Evolutionary conservation across 805 yeast genomes (phyloP).

Genomic region (Hanseniaspora singularis): DNA sequence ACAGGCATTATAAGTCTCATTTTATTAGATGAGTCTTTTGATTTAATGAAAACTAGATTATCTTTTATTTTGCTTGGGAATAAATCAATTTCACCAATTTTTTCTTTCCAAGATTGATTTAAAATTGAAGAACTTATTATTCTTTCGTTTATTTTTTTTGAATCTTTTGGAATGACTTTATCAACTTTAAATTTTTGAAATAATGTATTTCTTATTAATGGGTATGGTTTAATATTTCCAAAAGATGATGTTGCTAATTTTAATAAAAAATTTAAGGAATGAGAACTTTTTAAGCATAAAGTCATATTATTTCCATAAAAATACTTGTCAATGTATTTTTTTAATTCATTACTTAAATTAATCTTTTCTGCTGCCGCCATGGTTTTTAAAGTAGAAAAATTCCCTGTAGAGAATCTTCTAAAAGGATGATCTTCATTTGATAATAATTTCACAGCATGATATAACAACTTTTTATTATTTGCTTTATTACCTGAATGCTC

Average conservation of each 20-base stretch:
- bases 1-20: slow-evolving; percentile 41
- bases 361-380: slow-evolving; percentile 27
- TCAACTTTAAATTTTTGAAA: slow-evolving; percentile 1
- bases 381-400: slow-evolving; percentile 36
- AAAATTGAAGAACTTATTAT: slow-evolving; percentile 20
- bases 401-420: slow-evolving; percentile 55
- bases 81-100: slow-evolving; percentile 19
- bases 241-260: slow-evolving; percentile 40
- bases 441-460: slow-evolving; percentile 47
- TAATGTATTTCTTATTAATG: neutral
- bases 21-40: slow-evolving; percentile 26
- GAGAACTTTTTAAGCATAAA: slow-evolving; percentile 53
- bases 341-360: slow-evolving; percentile 31
- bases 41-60: slow-evolving; percentile 32
- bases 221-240: slow-evolving; percentile 25
- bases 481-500: slow-evolving; percentile 51
- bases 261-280: slow-evolving; percentile 45
- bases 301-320: slow-evolving; percentile 41
- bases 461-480: slow-evolving; percentile 36
- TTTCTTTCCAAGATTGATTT: slow-evolving; percentile 18
- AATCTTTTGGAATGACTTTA: neutral
- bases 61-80: slow-evolving; percentile 22
- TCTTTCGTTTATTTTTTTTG: neutral
- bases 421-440: slow-evolving; percentile 42
- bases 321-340: slow-evolving; percentile 31